Conservation (phyloP, 1,284 basidiomycete species). For the Naganishia cerealis region DNA sequence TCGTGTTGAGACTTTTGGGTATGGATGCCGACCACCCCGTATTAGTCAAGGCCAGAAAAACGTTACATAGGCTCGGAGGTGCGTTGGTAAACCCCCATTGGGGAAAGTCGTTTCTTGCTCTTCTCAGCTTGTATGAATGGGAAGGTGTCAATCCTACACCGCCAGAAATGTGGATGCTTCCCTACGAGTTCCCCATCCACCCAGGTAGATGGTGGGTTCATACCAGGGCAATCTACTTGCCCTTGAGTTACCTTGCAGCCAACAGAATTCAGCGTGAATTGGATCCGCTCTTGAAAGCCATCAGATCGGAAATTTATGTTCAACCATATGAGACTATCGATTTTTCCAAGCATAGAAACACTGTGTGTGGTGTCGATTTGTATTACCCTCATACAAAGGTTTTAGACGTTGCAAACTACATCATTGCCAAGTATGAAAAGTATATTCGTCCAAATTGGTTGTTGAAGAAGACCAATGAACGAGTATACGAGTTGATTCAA, state of each 20-base stretch:
- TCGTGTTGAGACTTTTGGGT: constrained; percentile 79
- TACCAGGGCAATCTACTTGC: constrained; percentile 68
- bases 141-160: constrained; percentile 89
- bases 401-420: constrained; percentile 67
- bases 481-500: constrained; percentile 74
- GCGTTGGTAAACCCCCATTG: constrained; percentile 80
- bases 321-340: constrained; percentile 80
- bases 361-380: constrained; percentile 73
- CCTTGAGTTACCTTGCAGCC: constrained; percentile 75
- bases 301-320: constrained; percentile 85
- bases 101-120: constrained; percentile 95
- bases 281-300: constrained; percentile 74
- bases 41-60: constrained; percentile 49
- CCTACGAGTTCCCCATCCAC: not conserved
- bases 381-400: constrained; percentile 79
- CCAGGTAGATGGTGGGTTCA: constrained; percentile 83
- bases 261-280: constrained; percentile 72
- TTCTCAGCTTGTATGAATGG: constrained; percentile 94
- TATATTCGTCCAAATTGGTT: constrained; percentile 49
- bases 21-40: constrained; percentile 63
- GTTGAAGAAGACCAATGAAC: constrained; percentile 63
- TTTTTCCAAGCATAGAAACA: constrained; percentile 87
- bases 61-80: constrained; percentile 68
- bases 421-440: constrained; percentile 70
- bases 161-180: constrained; percentile 80